Evolutionary conservation across 257 asterid species (phyloP), one percentile per base, ranked within the genome.

Genomic region (Nicotiana otophora): DNA sequence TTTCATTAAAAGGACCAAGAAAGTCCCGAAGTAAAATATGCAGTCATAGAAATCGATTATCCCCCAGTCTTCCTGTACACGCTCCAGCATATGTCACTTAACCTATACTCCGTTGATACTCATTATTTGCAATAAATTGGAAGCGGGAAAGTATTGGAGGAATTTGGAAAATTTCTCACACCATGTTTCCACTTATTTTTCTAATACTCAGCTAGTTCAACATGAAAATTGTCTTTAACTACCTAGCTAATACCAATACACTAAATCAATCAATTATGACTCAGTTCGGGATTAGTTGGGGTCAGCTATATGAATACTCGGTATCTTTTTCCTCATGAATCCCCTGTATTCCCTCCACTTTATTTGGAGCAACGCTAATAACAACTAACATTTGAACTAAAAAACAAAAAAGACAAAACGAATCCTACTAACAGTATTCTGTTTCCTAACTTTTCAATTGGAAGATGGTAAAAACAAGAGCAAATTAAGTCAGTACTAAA

Each of bases 1-100:
- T 5, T 69, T 70, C 78, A 70, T 12, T 70, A 70, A 39, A 70
- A 20, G 78, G 58, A 70, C 58, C 78, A 10, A 69, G 78, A 70
- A 42, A 34, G 6, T 5, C 58, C 33, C 33, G 3, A 42, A 36
- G 55, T 19, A 39, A n/a, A 70, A 20, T 7, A 70, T 42, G 34
- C 30, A 15, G 5, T 70, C 78, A 70, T 20, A 4, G 1, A 72
- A 72, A 58, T 55, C 14, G 36, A 23, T 46, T 70, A 36, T 72
- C 57, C n/a, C 61, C 12, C 79, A 14, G 39, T 23, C 36, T 46
- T 20, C 36, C 48, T 46, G 34, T 48, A 48, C 15, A 74, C 61
- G 26, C 23, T 48, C 14, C 23, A 74, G 26, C 12, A 20, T 3
- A 64, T 74, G 79, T 26, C 61, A 48, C 10, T 3, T 74, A 74